Conservation (phyloP, 1,284 basidiomycete species). For the Amanita bisporigera region DNA sequence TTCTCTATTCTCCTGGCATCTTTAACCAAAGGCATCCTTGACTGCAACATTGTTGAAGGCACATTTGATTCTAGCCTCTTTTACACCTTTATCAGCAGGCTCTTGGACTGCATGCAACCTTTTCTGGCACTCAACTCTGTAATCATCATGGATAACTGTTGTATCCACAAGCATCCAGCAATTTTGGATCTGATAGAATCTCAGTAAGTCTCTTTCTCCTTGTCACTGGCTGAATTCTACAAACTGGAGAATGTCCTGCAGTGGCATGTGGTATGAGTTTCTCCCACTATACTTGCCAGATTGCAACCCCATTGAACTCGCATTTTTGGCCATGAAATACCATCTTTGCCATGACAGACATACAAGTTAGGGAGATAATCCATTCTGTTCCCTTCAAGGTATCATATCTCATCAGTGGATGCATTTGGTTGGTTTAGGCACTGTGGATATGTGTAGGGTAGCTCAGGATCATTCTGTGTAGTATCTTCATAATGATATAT, state of each 20-base stretch:
- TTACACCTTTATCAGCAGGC: slow-evolving; percentile 19
- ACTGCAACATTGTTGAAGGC: slow-evolving; percentile 21
- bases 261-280: background rate
- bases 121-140: slow-evolving; percentile 25
- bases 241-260: background rate
- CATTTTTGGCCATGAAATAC: background rate
- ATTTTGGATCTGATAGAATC: background rate
- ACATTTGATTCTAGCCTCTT: slow-evolving; percentile 26
- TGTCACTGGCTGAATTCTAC: background rate
- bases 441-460: background rate
- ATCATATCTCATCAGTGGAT: background rate
- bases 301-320: background rate
- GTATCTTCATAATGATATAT: too few relatives aligned
- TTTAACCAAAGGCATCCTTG: slow-evolving; percentile 27
- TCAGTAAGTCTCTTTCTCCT: background rate
- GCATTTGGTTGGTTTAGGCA: background rate
- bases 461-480: too few relatives aligned
- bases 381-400: background rate
- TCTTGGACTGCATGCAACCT: slow-evolving; percentile 28
- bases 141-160: slow-evolving; percentile 11
- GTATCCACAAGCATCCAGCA: background rate
- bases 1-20: slow-evolving; percentile 42
- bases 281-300: background rate
- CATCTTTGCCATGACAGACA: background rate
- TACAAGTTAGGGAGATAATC: background rate